phyloP scores from a whole-genome alignment of 2,329 filamentous ascomycete genomes.

The Daldinia sp. region DNA sequence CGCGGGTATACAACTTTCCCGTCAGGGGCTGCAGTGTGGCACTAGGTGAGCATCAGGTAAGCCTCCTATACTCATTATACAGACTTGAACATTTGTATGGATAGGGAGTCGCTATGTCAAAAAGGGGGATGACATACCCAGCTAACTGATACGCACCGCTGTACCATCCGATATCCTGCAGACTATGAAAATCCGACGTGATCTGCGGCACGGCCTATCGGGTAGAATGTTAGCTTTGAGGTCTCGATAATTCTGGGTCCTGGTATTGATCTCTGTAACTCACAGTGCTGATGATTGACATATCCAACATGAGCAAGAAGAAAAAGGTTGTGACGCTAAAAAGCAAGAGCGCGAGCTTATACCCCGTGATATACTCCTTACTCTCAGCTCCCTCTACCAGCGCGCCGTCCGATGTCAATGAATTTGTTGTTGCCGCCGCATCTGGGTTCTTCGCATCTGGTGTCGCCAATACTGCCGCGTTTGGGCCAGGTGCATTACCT shows the following conservation, averaged over 20 bases:
- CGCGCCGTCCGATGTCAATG: constrained; percentile 9
- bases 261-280: constrained; percentile 21
- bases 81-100: constrained; percentile 4
- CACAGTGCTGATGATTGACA: constrained; percentile 66
- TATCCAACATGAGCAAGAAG: constrained; percentile 64
- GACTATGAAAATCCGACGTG: constrained; percentile 62
- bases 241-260: background rate
- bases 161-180: constrained; percentile 69
- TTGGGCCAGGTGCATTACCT: background rate
- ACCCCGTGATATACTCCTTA: constrained; percentile 46
- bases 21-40: constrained; percentile 64
- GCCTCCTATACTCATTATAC: constrained; percentile 45
- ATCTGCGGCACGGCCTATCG: constrained; percentile 61
- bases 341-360: constrained; percentile 47
- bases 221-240: constrained; percentile 8
- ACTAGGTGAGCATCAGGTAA: constrained; percentile 48
- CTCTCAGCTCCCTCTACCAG: constrained; percentile 39
- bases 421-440: background rate
- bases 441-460: background rate
- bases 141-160: constrained; percentile 62
- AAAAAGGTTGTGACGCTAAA: constrained; percentile 56
- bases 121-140: constrained; percentile 50
- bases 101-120: constrained; percentile 47
- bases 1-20: constrained; percentile 63
- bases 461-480: background rate